A percentile compares a stretch with the other conserved stretches of the same genome.
Conservation (phyloP, 495 filamentous ascomycete species). For the Lophiostoma macrostomum region DNA sequence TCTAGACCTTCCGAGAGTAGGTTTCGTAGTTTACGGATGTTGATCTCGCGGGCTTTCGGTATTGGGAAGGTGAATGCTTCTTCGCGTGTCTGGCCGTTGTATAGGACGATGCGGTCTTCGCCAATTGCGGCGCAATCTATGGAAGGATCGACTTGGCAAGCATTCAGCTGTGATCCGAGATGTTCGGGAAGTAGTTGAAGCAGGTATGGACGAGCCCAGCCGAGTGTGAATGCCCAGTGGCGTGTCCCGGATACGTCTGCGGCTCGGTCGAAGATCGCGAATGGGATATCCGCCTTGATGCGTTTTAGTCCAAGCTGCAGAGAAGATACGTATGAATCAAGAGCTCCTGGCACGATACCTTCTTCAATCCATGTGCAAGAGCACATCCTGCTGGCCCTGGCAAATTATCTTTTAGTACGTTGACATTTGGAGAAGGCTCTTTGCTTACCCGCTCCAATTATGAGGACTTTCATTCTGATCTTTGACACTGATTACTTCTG, state of each 20-base stretch:
- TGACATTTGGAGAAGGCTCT: not conserved
- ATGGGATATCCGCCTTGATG: constrained; percentile 9
- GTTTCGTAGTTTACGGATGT: constrained; percentile 16
- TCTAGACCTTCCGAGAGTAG: constrained; percentile 11
- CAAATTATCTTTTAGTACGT: not conserved
- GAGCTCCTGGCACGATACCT: constrained; percentile 10
- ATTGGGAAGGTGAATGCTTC: constrained; percentile 18
- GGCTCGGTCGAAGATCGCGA: constrained; percentile 20
- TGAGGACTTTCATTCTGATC: constrained; percentile 12
- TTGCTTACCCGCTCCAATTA: constrained; percentile 1
- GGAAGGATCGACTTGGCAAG: constrained; percentile 16
- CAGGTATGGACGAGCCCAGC: constrained; percentile 20
- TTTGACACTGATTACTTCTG: no score
- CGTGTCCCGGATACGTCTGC: constrained; percentile 8
- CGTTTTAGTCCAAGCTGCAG: not conserved
- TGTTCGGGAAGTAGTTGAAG: constrained; percentile 16
- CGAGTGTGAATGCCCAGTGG: constrained; percentile 25
- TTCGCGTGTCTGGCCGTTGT: constrained; percentile 17
- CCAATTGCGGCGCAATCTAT: constrained; percentile 17
- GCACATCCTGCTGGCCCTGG: constrained; percentile 20
- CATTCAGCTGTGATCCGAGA: constrained; percentile 10
- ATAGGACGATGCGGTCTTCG: constrained; percentile 16
- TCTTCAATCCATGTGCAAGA: constrained; percentile 20
- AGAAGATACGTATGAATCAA: no score
- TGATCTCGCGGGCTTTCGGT: constrained; percentile 18